Evolutionary conservation across 805 yeast species (phyloP).

Genomic region (Jamesozyma piceae): DNA sequence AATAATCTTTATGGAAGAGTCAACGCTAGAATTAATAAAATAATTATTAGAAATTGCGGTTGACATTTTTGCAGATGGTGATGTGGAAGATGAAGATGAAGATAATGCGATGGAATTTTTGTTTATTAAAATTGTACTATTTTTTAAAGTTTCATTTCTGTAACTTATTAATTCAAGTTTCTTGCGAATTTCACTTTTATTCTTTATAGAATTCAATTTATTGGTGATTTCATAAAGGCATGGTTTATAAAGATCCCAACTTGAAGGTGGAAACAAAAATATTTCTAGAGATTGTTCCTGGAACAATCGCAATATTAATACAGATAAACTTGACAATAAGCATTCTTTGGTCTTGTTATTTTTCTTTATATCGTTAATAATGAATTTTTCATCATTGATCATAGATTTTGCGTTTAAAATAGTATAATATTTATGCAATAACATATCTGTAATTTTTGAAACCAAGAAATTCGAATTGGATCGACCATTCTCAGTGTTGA

Average conservation of each 20-base stretch:
- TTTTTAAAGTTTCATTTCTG: conserved; percentile 62
- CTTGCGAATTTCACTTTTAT: conserved; percentile 25
- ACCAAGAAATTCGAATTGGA: conserved; percentile 33
- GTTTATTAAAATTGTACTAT: conserved; percentile 30
- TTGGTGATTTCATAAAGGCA: conserved; percentile 34
- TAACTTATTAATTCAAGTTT: conserved; percentile 54
- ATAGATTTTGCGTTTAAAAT: conserved; percentile 28
- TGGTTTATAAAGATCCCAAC: conserved; percentile 48
- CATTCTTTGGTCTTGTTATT: conserved; percentile 26
- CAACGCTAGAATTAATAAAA: not conserved
- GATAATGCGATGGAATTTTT: not conserved
- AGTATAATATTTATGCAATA: conserved; percentile 41
- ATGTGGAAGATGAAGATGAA: not conserved
- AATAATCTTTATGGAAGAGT: conserved; percentile 26
- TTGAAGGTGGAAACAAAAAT: conserved; percentile 49
- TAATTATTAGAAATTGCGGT: not conserved
- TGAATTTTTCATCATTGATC: conserved; percentile 31
- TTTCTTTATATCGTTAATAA: conserved; percentile 31
- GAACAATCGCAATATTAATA: conserved; percentile 26
- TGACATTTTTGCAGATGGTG: too few species aligned
- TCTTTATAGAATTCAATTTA: conserved; percentile 19
- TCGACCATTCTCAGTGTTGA: not conserved
- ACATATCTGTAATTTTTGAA: conserved; percentile 54
- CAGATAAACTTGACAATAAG: conserved; percentile 20
- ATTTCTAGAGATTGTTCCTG: conserved; percentile 36